Evolutionary conservation across 2,329 filamentous ascomycete genomes (phyloP), one percentile per base, ranked within the genome.

Genomic region (Helotiales sp.): DNA sequence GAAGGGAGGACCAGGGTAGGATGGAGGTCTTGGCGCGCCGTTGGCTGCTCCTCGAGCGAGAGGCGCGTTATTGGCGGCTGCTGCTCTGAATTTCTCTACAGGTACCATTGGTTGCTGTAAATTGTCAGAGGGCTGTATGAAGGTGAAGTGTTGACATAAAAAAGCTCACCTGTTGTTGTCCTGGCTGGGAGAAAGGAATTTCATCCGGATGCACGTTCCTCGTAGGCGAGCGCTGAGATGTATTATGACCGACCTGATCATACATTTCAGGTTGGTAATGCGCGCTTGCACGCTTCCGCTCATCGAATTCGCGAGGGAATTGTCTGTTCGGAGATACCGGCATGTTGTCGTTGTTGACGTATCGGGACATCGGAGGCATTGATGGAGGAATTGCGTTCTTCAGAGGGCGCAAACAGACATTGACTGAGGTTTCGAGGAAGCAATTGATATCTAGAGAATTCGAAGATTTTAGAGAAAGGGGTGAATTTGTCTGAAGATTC

Each of bases 1-100:
- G 33, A 17, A n/a, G 8, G 48, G 42, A 48, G 34, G 49, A 17
- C 54, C 49, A n/a, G 55, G 44, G 27, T 57, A 57, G 22, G 55
- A 53, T 22, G 55, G 55, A n/a, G 55, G 49, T n/a, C 38, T 25
- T 24, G 22, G n/a, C 17, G 24, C 31, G 10, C 46, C 49, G n/a
- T 24, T 47, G 2, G n/a, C n/a, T 19, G 42, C n/a, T 2, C 49
- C 55, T 33, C 49, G 48, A 24, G 29, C 29, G 15, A 24, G 24
- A 25, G 55, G 25, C 8, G 34, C 49, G 13, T 49, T 53, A 13
- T 49, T 57, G 12, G 55, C 38, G 27, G 53, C 40, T 48, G 49
- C 49, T 17, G 24, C 30, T 49, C 40, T 52, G 13, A 9, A n/a
- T 22, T 29, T n/a, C 31, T 51, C 54, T 40, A 22, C 44, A 31